Percentiles rank a stretch among this genome's conserved stretches.
Conservation (phyloP, 257 asterid species). For the Perilla frutescens region DNA sequence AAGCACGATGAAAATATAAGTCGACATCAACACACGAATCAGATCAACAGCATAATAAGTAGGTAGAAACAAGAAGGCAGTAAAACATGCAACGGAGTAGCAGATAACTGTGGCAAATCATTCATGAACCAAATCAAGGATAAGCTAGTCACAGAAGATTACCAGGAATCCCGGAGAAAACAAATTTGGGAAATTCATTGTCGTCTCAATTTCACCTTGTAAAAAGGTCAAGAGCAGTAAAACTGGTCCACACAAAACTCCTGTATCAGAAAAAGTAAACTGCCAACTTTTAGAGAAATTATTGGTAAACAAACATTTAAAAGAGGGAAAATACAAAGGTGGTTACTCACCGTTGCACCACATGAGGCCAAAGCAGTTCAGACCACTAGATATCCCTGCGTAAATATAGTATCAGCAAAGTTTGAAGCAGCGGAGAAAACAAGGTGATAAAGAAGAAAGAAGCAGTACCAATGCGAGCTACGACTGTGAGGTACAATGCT, state of each 20-base stretch:
- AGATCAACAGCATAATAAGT: neutral
- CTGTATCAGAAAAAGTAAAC: conserved; percentile 37
- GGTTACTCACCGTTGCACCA: conserved; percentile 84
- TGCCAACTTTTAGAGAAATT: neutral
- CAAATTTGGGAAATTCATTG: conserved; percentile 66
- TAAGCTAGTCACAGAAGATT: conserved; percentile 33
- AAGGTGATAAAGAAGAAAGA: conserved; percentile 30
- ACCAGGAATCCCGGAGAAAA: conserved; percentile 92
- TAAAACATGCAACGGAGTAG: no score
- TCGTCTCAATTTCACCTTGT: conserved; percentile 70
- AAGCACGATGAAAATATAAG: no score
- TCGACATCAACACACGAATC: neutral
- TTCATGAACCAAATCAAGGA: conserved; percentile 7
- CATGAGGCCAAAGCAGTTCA: conserved; percentile 96
- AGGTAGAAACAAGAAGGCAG: no score
- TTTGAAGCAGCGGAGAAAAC: conserved; percentile 31
- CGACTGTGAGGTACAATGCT: conserved; percentile 85
- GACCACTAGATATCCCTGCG: conserved; percentile 91
- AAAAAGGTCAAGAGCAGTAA: conserved; percentile 73
- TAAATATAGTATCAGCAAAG: conserved; percentile 39
- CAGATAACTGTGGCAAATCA: neutral
- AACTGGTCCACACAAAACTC: conserved; percentile 60
- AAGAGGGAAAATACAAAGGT: conserved; percentile 2
- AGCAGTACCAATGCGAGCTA: conserved; percentile 80
- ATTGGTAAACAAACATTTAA: conserved; percentile 2